Evolutionary conservation across 371 early-diverging fungal species (phyloP), one percentile per base, ranked within the genome.

Genomic region (Mucor lusitanicus): DNA sequence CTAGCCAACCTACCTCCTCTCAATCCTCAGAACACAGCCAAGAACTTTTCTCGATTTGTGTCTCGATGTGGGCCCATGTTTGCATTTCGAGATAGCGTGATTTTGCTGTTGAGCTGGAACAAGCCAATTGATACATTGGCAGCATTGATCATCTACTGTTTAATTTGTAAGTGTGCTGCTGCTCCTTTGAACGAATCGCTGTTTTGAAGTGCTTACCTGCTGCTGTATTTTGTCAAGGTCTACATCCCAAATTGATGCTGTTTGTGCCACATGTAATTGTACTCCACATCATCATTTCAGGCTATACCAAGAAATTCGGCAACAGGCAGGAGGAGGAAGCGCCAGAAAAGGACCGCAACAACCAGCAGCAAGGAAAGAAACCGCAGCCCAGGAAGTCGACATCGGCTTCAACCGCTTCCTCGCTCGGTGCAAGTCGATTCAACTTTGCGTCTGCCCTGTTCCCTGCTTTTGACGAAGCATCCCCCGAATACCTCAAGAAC

Each of bases 41-140:
- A 81, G 44, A 84, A 79, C 57, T 84, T 81, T 63, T 69, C 77
- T 15, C 71, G 84, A 6, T 80, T 84, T 61, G 80, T 77, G 0
- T 74, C 80, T 13, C 69, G 82, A 48, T 81, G 78, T 67, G 79
- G 84, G 0, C 73, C 80, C 2, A 75, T 84, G 72, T 84, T 81
- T 73, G 61, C 68, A 5, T 73, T 78, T 37, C 63, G 80, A 27
- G 83, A 83, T 48, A 63, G 71, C 30, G 60, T 84, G 3, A 61
- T 81, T n/a, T 39, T 77, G n/a, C 68, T 80, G n/a, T 63, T 84
- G 15, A 79, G 75, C 40, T 83, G 83, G 83, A 72, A 83, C 60
- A 74, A 79, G 40, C 77, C 81, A 0, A 69, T 77, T 12, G 77
- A 81, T 63, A 81, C 80, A 1, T 42, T 71, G 46, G 70, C 70